Conservation (phyloP, 768 basidiomycete genomes). For the Tephrocybe sp. region DNA sequence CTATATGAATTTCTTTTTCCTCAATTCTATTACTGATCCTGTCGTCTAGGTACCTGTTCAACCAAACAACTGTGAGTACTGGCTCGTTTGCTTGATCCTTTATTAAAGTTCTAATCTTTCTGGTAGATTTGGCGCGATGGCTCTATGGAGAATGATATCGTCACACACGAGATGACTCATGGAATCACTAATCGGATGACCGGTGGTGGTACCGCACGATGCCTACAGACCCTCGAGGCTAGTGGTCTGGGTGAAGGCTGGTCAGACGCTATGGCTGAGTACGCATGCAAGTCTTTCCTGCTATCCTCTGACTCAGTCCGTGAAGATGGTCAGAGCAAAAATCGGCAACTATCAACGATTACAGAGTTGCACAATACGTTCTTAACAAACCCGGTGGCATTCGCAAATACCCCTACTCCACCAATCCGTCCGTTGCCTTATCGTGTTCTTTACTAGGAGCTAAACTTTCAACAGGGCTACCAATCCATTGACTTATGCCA, state of each 20-base stretch:
- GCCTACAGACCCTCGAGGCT: conserved; percentile 51
- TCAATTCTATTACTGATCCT: not conserved
- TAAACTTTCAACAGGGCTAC: too few species aligned
- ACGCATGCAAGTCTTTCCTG: not conserved
- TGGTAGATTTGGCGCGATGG: conserved; percentile 37
- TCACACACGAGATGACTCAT: conserved; percentile 47
- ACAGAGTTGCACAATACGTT: not conserved
- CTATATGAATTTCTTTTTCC: not conserved
- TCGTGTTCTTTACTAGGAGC: not conserved
- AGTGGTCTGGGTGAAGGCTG: conserved; percentile 49
- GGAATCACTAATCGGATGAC: conserved; percentile 41
- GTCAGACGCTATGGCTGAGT: conserved; percentile 34
- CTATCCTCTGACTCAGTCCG: not conserved
- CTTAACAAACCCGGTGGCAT: too few species aligned
- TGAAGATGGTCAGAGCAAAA: too few species aligned
- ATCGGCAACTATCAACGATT: not conserved
- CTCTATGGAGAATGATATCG: conserved; percentile 37
- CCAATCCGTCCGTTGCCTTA: too few species aligned
- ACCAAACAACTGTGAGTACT: conserved; percentile 4
- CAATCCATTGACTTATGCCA: too few species aligned
- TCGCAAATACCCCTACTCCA: too few species aligned
- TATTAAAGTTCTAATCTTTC: not conserved
- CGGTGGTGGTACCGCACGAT: conserved; percentile 46
- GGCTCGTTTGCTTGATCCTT: too few species aligned
- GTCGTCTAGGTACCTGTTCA: too few species aligned